Percentiles rank a stretch among this genome's conserved stretches.
phyloP scores from a whole-genome alignment of 2,329 filamentous ascomycete genomes.

The Venturia aucupariae region DNA sequence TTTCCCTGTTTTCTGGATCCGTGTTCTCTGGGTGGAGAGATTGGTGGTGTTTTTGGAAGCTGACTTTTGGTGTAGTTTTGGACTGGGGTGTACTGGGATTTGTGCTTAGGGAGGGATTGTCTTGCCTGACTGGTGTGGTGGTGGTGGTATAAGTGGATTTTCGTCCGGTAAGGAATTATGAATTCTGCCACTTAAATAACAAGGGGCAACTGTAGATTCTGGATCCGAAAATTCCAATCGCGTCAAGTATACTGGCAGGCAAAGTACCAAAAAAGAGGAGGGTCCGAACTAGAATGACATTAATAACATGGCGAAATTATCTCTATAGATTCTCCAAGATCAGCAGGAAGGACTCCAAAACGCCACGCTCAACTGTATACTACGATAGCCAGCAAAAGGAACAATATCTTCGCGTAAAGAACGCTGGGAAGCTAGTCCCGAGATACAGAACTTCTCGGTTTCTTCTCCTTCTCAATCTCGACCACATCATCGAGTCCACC shows the following conservation, averaged over 20 bases:
- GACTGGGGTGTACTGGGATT: neutral
- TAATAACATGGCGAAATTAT: neutral
- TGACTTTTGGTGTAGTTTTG: neutral
- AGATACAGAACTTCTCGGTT: neutral
- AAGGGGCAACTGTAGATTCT: too few species aligned
- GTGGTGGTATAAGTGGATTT: neutral
- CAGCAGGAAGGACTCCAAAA: neutral
- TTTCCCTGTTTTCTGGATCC: neutral
- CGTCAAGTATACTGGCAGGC: too few species aligned
- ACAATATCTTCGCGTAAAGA: neutral
- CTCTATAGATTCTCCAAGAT: too few species aligned
- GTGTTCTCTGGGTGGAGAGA: neutral
- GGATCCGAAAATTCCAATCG: too few species aligned
- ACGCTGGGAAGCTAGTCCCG: neutral
- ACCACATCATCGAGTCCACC: neutral
- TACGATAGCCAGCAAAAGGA: neutral
- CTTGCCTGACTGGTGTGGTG: neutral
- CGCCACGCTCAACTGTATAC: neutral
- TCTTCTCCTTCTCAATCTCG: conserved; percentile 1
- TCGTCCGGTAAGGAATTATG: too few species aligned
- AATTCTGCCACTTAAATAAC: too few species aligned
- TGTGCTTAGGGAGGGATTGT: neutral
- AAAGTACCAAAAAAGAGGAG: neutral
- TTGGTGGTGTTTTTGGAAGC: too few species aligned
- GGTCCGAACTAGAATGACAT: neutral